Conservation (phyloP, 2,329 filamentous ascomycete genomes). For the Didymella sp. region DNA sequence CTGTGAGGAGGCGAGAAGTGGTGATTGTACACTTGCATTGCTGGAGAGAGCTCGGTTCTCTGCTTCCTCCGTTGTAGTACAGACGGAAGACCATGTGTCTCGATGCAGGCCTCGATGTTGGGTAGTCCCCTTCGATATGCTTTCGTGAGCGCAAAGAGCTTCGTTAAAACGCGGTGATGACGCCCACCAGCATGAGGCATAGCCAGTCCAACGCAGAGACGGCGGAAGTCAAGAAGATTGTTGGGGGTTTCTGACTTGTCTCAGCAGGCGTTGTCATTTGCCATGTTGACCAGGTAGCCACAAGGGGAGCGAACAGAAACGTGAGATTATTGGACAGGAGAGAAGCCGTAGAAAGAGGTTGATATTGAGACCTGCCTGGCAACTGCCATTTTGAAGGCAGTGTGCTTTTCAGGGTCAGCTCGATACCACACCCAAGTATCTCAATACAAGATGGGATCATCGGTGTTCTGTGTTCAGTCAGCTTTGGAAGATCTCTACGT, state of each 20-base stretch:
- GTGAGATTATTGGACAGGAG: background rate
- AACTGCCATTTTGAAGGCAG: background rate
- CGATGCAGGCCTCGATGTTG: background rate
- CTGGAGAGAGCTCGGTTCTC: background rate
- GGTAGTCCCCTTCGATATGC: background rate
- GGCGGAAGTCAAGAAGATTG: background rate
- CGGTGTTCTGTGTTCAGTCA: background rate
- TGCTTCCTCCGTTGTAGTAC: background rate
- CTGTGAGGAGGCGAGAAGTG: background rate
- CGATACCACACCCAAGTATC: background rate
- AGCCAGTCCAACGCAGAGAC: background rate
- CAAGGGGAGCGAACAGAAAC: background rate
- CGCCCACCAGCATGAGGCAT: background rate
- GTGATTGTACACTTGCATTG: background rate
- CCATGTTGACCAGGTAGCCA: too few relatives aligned
- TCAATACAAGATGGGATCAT: background rate
- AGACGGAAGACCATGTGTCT: background rate
- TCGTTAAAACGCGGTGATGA: background rate
- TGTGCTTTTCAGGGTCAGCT: background rate
- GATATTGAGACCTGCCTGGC: background rate
- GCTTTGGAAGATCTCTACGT: too few relatives aligned
- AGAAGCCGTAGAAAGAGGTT: background rate
- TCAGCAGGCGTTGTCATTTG: background rate
- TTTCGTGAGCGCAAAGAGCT: background rate
- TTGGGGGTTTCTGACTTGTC: background rate